A percentile compares a stretch with the other conserved stretches of the same genome.
These are phyloP conservation scores for Dioscorea zingiberensis DNA, from an alignment of 106 monocot genomes.

Conservation along the genomic window DNA sequence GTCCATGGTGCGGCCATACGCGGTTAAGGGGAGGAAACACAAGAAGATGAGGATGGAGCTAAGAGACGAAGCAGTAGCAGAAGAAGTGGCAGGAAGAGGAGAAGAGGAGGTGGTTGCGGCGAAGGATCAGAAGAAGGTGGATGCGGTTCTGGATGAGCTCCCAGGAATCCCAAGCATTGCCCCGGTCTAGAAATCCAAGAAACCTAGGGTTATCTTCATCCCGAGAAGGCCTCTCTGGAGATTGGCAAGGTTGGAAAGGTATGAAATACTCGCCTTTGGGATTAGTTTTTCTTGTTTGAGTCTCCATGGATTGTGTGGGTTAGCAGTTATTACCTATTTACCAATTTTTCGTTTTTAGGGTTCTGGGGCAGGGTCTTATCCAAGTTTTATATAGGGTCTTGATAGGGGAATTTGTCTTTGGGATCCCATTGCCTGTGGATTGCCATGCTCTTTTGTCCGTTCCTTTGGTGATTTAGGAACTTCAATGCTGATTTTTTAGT, in stretches of 20 bases:
- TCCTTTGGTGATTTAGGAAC: background rate
- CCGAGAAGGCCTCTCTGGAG: conserved; percentile 61
- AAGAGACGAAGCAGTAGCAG: background rate
- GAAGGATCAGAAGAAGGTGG: conserved; percentile 7
- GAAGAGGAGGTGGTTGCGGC: background rate
- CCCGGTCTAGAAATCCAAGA: conserved; percentile 20
- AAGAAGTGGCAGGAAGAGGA: background rate
- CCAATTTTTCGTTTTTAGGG: too few relatives aligned
- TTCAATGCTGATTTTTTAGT: background rate
- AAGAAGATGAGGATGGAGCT: conserved; percentile 19
- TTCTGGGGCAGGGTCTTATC: too few relatives aligned
- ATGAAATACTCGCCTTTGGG: background rate
- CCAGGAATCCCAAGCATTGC: conserved; percentile 33
- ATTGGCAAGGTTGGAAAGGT: conserved; percentile 77
- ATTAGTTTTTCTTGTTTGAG: too few relatives aligned
- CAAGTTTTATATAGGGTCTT: too few relatives aligned
- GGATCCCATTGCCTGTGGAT: background rate
- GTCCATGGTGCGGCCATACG: conserved; percentile 43
- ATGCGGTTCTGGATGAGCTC: conserved; percentile 19
- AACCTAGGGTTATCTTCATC: conserved; percentile 59
- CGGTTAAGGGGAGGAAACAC: conserved; percentile 20
- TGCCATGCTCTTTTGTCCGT: background rate
- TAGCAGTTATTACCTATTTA: too few relatives aligned
- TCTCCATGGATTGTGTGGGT: too few relatives aligned
- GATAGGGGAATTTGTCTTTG: background rate